These are phyloP conservation scores for Pistacia atlantica DNA, from an alignment of 345 rosid genomes.

Conservation along the genomic window DNA sequence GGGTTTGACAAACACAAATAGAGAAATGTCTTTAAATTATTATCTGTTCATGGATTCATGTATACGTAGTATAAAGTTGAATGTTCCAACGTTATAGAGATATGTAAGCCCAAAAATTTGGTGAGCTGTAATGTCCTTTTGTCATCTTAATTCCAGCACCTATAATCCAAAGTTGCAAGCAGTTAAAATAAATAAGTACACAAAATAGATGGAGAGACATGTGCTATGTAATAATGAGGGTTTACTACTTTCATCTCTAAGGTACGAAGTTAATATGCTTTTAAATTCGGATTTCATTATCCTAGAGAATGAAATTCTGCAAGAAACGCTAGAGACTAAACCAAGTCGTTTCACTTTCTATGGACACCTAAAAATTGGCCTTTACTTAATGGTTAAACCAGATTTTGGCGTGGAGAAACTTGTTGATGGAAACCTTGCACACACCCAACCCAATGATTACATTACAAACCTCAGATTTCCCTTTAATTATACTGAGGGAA, in stretches of 20 bases:
- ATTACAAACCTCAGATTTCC: conserved; percentile 17
- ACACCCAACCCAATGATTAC: conserved; percentile 32
- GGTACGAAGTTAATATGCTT: neutral
- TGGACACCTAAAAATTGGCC: conserved; percentile 13
- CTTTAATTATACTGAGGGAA: conserved; percentile 24
- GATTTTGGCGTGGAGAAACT: conserved; percentile 16
- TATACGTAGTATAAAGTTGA: neutral
- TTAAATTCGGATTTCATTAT: neutral
- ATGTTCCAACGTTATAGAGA: neutral
- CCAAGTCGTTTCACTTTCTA: conserved; percentile 13
- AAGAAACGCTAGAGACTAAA: conserved; percentile 8
- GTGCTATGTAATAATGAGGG: neutral
- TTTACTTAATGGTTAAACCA: conserved; percentile 14
- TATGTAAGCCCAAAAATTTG: neutral
- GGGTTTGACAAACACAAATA: neutral
- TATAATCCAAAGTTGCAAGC: neutral
- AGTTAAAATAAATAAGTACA: neutral
- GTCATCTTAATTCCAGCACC: neutral
- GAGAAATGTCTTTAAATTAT: neutral
- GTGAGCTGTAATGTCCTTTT: conserved; percentile 3
- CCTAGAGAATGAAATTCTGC: conserved; percentile 2
- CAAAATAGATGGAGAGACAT: neutral
- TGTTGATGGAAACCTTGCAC: conserved; percentile 18
- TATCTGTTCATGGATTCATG: conserved; percentile 4
- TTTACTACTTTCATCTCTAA: neutral